A percentile compares a stretch with the other conserved stretches of the same genome.
Evolutionary conservation across 495 filamentous ascomycete species (phyloP).

Genomic region (Podospora tetraspora): DNA sequence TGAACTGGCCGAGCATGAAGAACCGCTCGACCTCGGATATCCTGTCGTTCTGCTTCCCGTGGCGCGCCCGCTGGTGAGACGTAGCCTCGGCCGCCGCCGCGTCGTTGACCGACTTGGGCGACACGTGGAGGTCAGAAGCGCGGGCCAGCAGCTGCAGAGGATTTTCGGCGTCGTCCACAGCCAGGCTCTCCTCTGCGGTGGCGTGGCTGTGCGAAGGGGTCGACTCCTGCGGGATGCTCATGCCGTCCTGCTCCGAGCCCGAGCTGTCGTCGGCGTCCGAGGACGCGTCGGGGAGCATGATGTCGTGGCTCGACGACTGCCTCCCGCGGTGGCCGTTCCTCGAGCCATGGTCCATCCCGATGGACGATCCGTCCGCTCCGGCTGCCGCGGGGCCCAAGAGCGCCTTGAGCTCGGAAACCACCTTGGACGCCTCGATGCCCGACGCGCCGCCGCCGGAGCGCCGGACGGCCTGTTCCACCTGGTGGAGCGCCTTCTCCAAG

Average conservation of each 20-base stretch:
- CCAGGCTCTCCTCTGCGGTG: conserved; percentile 38
- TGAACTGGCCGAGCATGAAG: conserved; percentile 57
- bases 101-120: conserved; percentile 34
- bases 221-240: conserved; percentile 26
- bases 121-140: conserved; percentile 62
- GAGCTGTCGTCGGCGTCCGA: conserved; percentile 31
- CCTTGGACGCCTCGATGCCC: conserved; percentile 48
- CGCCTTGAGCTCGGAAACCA: conserved; percentile 51
- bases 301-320: conserved; percentile 14
- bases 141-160: conserved; percentile 65
- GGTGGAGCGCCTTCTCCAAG: conserved; percentile 65
- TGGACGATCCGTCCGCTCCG: conserved; percentile 12
- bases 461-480: conserved; percentile 67
- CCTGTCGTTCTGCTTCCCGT: conserved; percentile 26
- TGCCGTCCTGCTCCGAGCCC: conserved; percentile 28
- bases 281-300: conserved; percentile 27
- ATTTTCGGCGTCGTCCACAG: conserved; percentile 68
- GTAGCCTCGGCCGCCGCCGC: conserved; percentile 16
- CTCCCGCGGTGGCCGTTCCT: conserved; percentile 5
- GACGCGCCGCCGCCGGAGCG: conserved; percentile 48
- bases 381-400: conserved; percentile 38
- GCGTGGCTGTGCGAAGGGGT: conserved; percentile 30
- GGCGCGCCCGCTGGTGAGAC: conserved; percentile 23
- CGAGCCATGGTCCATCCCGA: conserved; percentile 11
- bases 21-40: conserved; percentile 43